Percentiles rank a stretch among this genome's conserved stretches.
These are phyloP conservation scores for Inga leiocalycina DNA, from an alignment of 306 rosid species.

Conservation along the genomic window DNA sequence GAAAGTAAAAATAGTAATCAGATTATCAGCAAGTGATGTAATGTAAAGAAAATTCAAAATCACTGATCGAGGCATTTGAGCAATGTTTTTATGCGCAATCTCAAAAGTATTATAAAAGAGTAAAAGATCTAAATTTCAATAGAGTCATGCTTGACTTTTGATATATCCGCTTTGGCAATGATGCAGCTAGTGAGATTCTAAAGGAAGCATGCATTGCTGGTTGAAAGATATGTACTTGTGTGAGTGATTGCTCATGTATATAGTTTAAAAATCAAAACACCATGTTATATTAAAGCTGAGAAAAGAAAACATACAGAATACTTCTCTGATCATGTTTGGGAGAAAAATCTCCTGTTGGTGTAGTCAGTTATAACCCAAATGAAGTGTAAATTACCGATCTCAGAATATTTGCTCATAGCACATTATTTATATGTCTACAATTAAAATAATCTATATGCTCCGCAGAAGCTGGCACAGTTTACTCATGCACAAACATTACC, in stretches of 20 bases:
- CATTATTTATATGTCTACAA: neutral
- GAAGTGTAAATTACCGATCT: neutral
- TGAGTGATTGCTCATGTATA: neutral
- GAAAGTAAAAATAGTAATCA: conserved; percentile 45
- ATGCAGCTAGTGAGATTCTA: neutral
- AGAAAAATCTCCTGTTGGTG: neutral
- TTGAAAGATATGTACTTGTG: neutral
- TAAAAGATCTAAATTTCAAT: conserved; percentile 22
- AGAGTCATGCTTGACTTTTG: neutral
- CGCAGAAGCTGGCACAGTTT: neutral
- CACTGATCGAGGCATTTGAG: conserved; percentile 9
- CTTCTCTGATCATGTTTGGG: neutral
- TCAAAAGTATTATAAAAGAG: neutral
- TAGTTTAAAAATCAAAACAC: neutral
- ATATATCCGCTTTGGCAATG: neutral
- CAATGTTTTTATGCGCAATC: neutral
- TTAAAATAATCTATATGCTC: neutral
- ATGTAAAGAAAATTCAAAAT: conserved; percentile 11
- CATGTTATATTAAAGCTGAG: neutral
- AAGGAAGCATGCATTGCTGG: neutral
- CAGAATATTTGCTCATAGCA: neutral
- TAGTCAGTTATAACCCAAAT: neutral
- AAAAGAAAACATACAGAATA: neutral
- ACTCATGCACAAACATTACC: neutral
- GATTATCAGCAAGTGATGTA: conserved; percentile 25